phyloP scores from a whole-genome alignment of 345 rosid species.

The Sisymbrium irio region DNA sequence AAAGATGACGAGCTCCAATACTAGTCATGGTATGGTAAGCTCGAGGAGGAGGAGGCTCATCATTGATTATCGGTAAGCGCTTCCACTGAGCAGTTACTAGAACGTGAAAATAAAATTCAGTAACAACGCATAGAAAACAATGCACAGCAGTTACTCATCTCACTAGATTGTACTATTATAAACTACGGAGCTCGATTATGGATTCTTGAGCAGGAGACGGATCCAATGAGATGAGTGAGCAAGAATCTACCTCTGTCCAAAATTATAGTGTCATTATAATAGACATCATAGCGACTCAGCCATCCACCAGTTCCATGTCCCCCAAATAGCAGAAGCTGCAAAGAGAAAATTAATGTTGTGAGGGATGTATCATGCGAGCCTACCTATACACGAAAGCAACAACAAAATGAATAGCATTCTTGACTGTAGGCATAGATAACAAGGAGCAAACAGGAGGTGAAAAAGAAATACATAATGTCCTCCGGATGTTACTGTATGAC shows the following conservation, averaged over 20 bases:
- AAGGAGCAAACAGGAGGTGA: conserved; percentile 21
- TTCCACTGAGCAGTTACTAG: conserved; percentile 96
- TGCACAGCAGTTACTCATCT: conserved; percentile 5
- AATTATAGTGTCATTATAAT: conserved; percentile 79
- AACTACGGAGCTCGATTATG: neutral
- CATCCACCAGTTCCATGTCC: conserved; percentile 99
- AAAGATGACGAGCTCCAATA: conserved; percentile 71
- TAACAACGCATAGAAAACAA: neutral
- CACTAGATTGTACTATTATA: conserved; percentile 5
- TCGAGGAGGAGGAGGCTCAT: conserved; percentile 84
- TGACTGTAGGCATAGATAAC: neutral
- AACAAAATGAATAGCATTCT: conserved; percentile 2
- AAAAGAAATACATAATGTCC: conserved; percentile 73
- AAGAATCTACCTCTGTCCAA: conserved; percentile 71
- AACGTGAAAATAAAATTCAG: conserved; percentile 1
- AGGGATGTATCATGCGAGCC: neutral
- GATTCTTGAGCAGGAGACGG: neutral
- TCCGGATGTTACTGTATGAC: conserved; percentile 88
- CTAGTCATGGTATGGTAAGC: conserved; percentile 87
- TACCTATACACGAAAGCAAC: neutral
- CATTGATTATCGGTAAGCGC: conserved; percentile 63
- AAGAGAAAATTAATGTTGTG: conserved; percentile 1
- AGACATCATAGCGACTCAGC: conserved; percentile 95
- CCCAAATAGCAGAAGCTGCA: conserved; percentile 93
- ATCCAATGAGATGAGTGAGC: neutral